Base-by-base conservation (phyloP, 2,329 filamentous ascomycete genomes). In the Fusarium tjaetaba region DNA sequence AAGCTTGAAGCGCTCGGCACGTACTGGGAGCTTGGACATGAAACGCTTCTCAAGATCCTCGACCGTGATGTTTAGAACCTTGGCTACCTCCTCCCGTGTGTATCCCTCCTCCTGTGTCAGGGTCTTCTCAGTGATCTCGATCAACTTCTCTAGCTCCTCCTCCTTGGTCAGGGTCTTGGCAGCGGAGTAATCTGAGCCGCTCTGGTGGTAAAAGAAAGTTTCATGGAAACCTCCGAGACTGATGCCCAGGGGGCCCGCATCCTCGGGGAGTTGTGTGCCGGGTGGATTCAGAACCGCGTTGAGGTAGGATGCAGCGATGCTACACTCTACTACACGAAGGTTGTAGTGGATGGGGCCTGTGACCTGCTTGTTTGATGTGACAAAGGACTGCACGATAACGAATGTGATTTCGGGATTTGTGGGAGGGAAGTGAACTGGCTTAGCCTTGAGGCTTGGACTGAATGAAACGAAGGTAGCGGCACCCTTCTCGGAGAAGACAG, bases 331-430 rank as follows among this genome's bases (percentile, higher is more conserved):
- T 3, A 99, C 96, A 34, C 96, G 93, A 30, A 99, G 89, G 82
- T 99, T 99, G 87, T 98, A 99, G 87, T 96, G 94, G 72, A 97
- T 92, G 1, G 96, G 96, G 0, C 93, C 96, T 3, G 96, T 97
- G 70, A 96, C 93, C 79, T 96, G 94, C 85, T 99, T 99, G 86
- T 98, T 95, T 10, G 96, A 94, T 22, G 93, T 92, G 69, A 99
- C 93, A 81, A 97, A 97, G 68, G 93, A 97, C 81, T 99, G 96
- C 13, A 95, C 96, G 74, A 98, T 95, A 73, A 99, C 88, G 82
- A 99, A 98, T 75, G 91, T 94, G 61, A 98, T 88, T 76, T 97
- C 94, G 4, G 95, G 94, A 51, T 90, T 87, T 9, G 95, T 94
- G 64, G 90, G 88, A 20, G 96, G 96, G 81, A 99, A 94, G 45